Evolutionary conservation across 2,329 filamentous ascomycete species (phyloP).

Genomic region (Colletotrichum plurivorum): DNA sequence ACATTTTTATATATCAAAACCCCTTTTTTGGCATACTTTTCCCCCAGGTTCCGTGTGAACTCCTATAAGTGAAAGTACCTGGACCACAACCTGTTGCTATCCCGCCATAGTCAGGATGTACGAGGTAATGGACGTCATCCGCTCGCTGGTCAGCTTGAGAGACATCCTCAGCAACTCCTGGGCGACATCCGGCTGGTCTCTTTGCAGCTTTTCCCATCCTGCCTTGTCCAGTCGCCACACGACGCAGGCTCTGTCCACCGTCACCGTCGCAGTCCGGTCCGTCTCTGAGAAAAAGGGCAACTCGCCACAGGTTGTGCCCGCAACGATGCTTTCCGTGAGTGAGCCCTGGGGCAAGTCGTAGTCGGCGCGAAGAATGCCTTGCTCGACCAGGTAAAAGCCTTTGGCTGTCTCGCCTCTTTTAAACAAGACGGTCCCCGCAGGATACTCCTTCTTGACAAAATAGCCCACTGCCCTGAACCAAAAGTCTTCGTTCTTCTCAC

Average conservation of each 20-base stretch:
- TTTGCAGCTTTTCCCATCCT: constrained; percentile 81
- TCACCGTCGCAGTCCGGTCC: constrained; percentile 85
- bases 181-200: constrained; percentile 81
- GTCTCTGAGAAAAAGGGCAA: constrained; percentile 97
- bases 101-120: constrained; percentile 67
- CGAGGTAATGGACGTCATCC: constrained; percentile 81
- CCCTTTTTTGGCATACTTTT: constrained; percentile 12
- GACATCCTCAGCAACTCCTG: constrained; percentile 87
- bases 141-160: constrained; percentile 94
- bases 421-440: constrained; percentile 82
- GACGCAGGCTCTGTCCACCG: constrained; percentile 85
- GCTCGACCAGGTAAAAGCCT: constrained; percentile 92
- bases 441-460: constrained; percentile 79
- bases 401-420: constrained; percentile 81
- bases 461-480: constrained; percentile 87
- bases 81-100: constrained; percentile 43
- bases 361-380: constrained; percentile 89
- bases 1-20: not conserved
- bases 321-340: constrained; percentile 92
- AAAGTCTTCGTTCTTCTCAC: constrained; percentile 90
- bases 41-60: constrained; percentile 12
- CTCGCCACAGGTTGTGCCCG: constrained; percentile 95
- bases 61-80: not conserved
- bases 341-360: constrained; percentile 92
- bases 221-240: constrained; percentile 84